Base-by-base conservation (phyloP, 208 protist species). In the Leishmania major region DNA sequence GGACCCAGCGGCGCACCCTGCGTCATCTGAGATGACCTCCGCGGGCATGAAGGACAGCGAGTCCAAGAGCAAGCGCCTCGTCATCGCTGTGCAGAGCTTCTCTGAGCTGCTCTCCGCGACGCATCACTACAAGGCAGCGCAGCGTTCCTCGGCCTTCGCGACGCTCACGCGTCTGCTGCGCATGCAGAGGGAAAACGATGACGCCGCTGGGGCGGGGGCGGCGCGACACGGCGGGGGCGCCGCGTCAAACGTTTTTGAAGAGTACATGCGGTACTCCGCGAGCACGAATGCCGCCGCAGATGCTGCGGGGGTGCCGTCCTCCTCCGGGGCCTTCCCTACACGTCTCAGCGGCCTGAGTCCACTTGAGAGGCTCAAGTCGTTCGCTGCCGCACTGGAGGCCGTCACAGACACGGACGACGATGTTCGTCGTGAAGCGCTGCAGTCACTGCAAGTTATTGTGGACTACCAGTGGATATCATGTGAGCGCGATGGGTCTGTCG, bases 391-490 rank as follows among this genome's bases (percentile, higher is more conserved):
- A 7, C 77, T 96, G 51, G 90, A 96, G 70, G 91, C 91, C 10
- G 80, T 96, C 83, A 90, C 90, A 1, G 93, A 96, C 85, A 96
- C 93, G 25, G 91, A 94, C 37, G 90, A 90, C 51, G 88, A 92
- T 45, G 93, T 94, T 31, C 91, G 93, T 43, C 77, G 75, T 11
- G 87, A 79, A 6, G 93, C 93, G 10, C 84, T 96, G 69, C 71
- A 78, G 69, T 77, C 70, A 25, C 77, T 96, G 40, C 62, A 77
- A n/a, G 71, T 84, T 19, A 78, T 94, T 53, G 73, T 93, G 17
- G 74, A 83, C 79, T 73, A 79, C 53, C 64, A 79, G 47, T 89
- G 86, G 86, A 77, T 89, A 57, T 84, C 81, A 45, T 57, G 77
- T 51, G 77, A 69, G 3, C 51, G 37, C 10, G 74, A 79, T 2